phyloP scores from a whole-genome alignment of 108 stramenopile genomes.

The Tribonema minus region DNA sequence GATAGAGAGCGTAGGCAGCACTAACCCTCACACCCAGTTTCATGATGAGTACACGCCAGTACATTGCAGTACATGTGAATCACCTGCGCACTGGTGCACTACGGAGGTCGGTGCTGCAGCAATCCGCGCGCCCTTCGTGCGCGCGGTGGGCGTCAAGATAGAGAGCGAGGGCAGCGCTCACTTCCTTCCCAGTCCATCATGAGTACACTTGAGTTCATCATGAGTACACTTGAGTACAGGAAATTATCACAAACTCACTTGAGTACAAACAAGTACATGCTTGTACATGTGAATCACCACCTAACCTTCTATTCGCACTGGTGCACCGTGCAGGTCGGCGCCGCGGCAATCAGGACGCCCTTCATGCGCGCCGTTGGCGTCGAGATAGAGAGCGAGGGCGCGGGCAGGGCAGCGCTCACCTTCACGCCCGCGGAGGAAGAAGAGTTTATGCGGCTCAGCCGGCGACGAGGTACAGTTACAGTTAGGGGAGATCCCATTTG shows the following conservation, averaged over 20 bases:
- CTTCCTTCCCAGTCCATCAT: too few relatives aligned
- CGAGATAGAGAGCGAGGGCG: slow-evolving; percentile 68
- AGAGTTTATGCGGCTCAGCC: too few relatives aligned
- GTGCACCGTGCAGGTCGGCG: slow-evolving; percentile 48
- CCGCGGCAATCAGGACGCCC: slow-evolving; percentile 20
- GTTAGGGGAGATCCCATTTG: too few relatives aligned
- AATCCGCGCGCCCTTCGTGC: slow-evolving; percentile 60
- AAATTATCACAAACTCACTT: background rate
- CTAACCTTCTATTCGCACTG: background rate
- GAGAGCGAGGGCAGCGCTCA: too few relatives aligned
- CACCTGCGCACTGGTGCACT: too few relatives aligned
- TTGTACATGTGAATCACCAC: background rate
- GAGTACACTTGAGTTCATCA: too few relatives aligned
- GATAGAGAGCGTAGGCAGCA: slow-evolving; percentile 64
- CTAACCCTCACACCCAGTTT: slow-evolving; percentile 74
- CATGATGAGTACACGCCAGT: too few relatives aligned
- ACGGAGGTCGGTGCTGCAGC: slow-evolving; percentile 39
- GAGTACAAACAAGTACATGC: background rate
- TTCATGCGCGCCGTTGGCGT: slow-evolving; percentile 88
- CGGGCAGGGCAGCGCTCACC: slow-evolving; percentile 60
- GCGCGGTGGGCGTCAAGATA: slow-evolving; percentile 89
- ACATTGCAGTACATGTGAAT: background rate
- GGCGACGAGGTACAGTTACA: too few relatives aligned
- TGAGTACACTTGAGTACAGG: too few relatives aligned
- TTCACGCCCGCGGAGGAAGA: slow-evolving; percentile 95